These are phyloP conservation scores for Saprolegnia parasitica DNA, from an alignment of 352 stramenopile species.

Conservation along the genomic window DNA sequence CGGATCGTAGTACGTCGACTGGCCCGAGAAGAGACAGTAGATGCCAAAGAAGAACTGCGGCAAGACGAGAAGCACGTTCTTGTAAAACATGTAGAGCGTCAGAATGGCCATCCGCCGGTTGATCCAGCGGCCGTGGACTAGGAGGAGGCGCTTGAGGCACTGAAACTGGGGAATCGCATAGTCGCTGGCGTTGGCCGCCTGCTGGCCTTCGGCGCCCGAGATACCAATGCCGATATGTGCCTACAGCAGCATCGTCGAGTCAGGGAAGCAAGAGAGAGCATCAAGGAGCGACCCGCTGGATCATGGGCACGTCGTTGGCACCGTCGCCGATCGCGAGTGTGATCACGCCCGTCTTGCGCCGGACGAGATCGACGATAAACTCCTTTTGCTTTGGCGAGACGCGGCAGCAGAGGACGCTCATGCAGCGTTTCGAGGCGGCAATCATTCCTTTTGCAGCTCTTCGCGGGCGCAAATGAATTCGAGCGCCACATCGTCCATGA, in stretches of 20 bases:
- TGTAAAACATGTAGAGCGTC: constrained; percentile 86
- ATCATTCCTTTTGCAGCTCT: constrained; percentile 45
- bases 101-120: constrained; percentile 58
- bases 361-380: constrained; percentile 93
- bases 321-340: constrained; percentile 86
- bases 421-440: constrained; percentile 52
- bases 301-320: constrained; percentile 92
- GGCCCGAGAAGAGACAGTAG: constrained; percentile 69
- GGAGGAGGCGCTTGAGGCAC: constrained; percentile 73
- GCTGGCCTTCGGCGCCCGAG: constrained; percentile 58
- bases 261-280: constrained; percentile 30
- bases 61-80: constrained; percentile 76
- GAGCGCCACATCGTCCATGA: constrained; percentile 48
- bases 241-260: constrained; percentile 15
- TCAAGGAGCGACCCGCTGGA: constrained; percentile 45
- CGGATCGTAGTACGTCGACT: constrained; percentile 72
- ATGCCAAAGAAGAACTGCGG: constrained; percentile 72
- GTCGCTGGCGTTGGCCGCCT: constrained; percentile 86
- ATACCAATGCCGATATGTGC: constrained; percentile 65
- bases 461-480: constrained; percentile 40
- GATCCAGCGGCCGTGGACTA: constrained; percentile 83
- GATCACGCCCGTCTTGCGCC: constrained; percentile 42
- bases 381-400: constrained; percentile 97
- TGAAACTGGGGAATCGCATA: constrained; percentile 87
- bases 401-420: constrained; percentile 93